Conservation (phyloP, 768 basidiomycete species). For the Podaxis sp. region DNA sequence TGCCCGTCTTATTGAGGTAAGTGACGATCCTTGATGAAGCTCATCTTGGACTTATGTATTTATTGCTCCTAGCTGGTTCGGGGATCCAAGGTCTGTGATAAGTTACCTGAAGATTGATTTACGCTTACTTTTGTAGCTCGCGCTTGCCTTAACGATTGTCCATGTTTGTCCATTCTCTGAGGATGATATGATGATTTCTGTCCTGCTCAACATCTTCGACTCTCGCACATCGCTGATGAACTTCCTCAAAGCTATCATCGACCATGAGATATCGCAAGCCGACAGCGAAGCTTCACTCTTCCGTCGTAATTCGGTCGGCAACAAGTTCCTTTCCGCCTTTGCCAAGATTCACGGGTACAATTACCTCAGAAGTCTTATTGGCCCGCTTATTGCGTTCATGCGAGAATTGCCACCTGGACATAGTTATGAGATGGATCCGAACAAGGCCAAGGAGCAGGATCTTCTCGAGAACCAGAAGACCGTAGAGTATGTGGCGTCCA, state of each 20-base stretch:
- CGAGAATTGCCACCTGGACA: conserved; percentile 67
- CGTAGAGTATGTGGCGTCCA: conserved; percentile 70
- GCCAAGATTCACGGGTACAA: conserved; percentile 90
- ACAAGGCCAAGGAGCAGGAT: conserved; percentile 56
- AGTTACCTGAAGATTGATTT: background rate
- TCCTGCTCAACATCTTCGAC: conserved; percentile 86
- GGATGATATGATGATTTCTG: conserved; percentile 81
- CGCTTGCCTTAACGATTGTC: conserved; percentile 81
- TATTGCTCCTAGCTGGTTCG: conserved; percentile 56
- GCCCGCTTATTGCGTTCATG: conserved; percentile 78
- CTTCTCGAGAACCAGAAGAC: conserved; percentile 66
- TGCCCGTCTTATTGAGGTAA: conserved; percentile 59
- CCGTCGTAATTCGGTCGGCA: conserved; percentile 84
- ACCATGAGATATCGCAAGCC: conserved; percentile 82
- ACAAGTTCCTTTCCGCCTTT: conserved; percentile 83
- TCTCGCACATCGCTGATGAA: conserved; percentile 68
- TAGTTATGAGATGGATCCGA: conserved; percentile 78
- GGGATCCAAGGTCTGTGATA: conserved; percentile 63
- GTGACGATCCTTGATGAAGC: conserved; percentile 20
- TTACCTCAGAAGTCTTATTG: conserved; percentile 79
- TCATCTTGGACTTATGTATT: conserved; percentile 2
- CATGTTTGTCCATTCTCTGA: conserved; percentile 80
- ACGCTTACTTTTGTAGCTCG: conserved; percentile 46
- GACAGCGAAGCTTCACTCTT: conserved; percentile 83
- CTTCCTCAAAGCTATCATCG: conserved; percentile 82